Percentiles rank a stretch among this genome's conserved stretches.
These are phyloP conservation scores for Trichoderma arundinaceum DNA, from an alignment of 2,329 filamentous ascomycete genomes.

Conservation along the genomic window DNA sequence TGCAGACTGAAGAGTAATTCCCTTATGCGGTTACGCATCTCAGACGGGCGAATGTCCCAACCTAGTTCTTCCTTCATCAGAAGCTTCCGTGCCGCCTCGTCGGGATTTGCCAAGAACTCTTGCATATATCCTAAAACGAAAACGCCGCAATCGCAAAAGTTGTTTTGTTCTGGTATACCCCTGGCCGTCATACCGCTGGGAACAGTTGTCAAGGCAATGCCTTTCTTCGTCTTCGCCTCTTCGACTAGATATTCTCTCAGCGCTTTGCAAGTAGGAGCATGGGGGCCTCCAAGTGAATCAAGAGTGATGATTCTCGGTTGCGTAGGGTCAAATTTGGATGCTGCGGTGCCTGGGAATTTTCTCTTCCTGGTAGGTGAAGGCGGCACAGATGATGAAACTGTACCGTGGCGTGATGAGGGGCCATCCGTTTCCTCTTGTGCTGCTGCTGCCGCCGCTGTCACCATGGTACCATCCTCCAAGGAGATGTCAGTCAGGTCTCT, in stretches of 20 bases:
- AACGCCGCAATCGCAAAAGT: slow-evolving; percentile 87
- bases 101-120: slow-evolving; percentile 78
- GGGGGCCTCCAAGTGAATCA: slow-evolving; percentile 76
- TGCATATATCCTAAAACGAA: slow-evolving; percentile 85
- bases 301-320: slow-evolving; percentile 80
- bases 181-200: slow-evolving; percentile 68
- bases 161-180: slow-evolving; percentile 78
- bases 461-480: slow-evolving; percentile 34
- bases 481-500: slow-evolving; percentile 37
- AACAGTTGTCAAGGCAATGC: slow-evolving; percentile 47
- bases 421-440: slow-evolving; percentile 17
- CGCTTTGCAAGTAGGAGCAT: slow-evolving; percentile 66
- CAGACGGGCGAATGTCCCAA: slow-evolving; percentile 61
- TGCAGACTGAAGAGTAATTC: slow-evolving; percentile 69
- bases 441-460: not conserved
- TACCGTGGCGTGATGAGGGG: not conserved
- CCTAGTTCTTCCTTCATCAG: slow-evolving; percentile 61
- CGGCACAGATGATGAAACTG: not conserved
- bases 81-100: slow-evolving; percentile 69
- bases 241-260: slow-evolving; percentile 78
- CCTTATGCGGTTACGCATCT: slow-evolving; percentile 70
- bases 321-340: slow-evolving; percentile 47
- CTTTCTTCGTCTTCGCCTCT: slow-evolving; percentile 71
- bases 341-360: slow-evolving; percentile 33
- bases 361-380: slow-evolving; percentile 29